Conservation (phyloP, 2,329 filamentous ascomycete species). For the Fusarium bactridioides region DNA sequence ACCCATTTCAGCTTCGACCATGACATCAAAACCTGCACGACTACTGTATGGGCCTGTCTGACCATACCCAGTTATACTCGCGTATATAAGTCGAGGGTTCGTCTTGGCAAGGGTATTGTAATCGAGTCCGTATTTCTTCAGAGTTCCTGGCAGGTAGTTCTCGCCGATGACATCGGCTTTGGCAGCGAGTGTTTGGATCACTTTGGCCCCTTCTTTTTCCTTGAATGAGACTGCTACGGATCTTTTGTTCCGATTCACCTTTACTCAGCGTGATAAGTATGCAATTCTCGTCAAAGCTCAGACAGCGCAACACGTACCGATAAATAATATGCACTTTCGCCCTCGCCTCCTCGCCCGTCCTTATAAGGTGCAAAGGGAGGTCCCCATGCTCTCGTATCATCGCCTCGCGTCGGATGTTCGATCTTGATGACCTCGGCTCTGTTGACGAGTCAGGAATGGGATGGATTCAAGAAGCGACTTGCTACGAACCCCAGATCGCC, state of each 20-base stretch:
- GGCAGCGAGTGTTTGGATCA: constrained; percentile 82
- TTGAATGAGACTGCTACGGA: constrained; percentile 91
- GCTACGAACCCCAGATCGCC: constrained; percentile 69
- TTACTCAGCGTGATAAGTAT: background rate
- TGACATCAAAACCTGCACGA: constrained; percentile 94
- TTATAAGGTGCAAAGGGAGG: constrained; percentile 87
- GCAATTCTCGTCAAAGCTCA: fast-evolving
- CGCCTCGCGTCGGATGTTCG: constrained; percentile 87
- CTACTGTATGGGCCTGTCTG: constrained; percentile 88
- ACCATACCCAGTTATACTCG: constrained; percentile 94
- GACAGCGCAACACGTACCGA: constrained; percentile 59
- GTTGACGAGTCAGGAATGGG: background rate
- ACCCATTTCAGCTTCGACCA: constrained; percentile 98
- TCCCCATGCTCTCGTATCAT: constrained; percentile 95
- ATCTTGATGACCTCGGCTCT: constrained; percentile 97
- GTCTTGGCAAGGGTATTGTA: constrained; percentile 79
- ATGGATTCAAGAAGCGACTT: too few species aligned
- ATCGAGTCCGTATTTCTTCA: constrained; percentile 95
- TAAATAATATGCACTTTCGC: constrained; percentile 93
- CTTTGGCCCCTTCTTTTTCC: constrained; percentile 80
- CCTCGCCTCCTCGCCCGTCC: constrained; percentile 64
- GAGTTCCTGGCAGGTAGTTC: constrained; percentile 88
- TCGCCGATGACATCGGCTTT: constrained; percentile 92
- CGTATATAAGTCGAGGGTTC: constrained; percentile 88
- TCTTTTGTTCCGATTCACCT: constrained; percentile 97